phyloP scores from a whole-genome alignment of 2,329 filamentous ascomycete genomes.

The Blumeria graminis region DNA sequence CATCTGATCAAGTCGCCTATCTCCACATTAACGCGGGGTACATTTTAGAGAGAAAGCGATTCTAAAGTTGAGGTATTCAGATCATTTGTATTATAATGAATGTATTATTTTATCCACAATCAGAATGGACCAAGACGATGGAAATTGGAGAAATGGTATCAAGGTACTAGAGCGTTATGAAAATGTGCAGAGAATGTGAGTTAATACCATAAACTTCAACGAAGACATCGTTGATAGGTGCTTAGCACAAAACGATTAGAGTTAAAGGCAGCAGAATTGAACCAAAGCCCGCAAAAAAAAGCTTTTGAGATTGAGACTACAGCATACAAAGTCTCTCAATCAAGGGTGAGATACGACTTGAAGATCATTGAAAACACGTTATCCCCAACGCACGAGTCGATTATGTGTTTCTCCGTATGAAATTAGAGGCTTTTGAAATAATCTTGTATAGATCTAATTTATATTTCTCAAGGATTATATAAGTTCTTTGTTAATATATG shows the following conservation, averaged over 20 bases:
- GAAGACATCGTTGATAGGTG: background rate
- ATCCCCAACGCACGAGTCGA: no score
- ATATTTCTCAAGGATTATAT: background rate
- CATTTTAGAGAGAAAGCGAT: no score
- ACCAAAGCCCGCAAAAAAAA: constrained; percentile 22
- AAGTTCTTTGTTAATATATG: background rate
- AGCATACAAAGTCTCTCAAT: constrained; percentile 32
- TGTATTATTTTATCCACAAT: background rate
- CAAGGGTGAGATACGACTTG: constrained; percentile 24
- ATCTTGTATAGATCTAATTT: background rate
- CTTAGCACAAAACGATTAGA: constrained; percentile 11
- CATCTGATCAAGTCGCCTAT: no score
- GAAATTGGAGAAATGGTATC: constrained; percentile 11
- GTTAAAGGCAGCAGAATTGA: constrained; percentile 18
- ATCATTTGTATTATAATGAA: no score
- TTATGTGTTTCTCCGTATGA: no score
- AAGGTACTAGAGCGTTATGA: constrained; percentile 28
- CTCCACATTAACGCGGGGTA: no score
- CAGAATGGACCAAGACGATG: background rate
- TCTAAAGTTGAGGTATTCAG: no score
- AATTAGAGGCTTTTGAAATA: no score
- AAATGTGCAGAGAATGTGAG: constrained; percentile 37
- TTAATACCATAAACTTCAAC: constrained; percentile 4
- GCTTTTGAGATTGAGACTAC: constrained; percentile 44
- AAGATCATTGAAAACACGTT: no score